These are phyloP conservation scores for Penicillium paxilli DNA, from an alignment of 495 filamentous ascomycete genomes.

Conservation along the genomic window DNA sequence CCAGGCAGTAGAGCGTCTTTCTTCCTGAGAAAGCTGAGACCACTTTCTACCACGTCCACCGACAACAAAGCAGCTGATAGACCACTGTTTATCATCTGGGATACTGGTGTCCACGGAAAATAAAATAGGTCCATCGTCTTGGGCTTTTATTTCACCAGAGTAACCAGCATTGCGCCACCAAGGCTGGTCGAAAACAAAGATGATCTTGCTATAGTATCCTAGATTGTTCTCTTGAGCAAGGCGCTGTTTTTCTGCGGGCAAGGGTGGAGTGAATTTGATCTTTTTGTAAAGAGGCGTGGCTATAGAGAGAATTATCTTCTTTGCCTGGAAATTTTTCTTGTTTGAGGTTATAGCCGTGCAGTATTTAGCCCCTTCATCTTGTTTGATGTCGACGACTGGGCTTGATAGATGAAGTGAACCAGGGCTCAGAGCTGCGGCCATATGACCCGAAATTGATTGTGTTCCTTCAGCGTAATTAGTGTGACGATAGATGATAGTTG, in stretches of 20 bases:
- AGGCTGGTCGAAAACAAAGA: slow-evolving; percentile 34
- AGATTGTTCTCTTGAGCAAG: slow-evolving; percentile 15
- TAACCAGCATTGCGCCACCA: slow-evolving; percentile 38
- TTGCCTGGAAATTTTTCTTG: too few relatives aligned
- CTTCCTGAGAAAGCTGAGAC: slow-evolving; percentile 13
- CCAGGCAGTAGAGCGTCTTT: too few relatives aligned
- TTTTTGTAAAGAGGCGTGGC: slow-evolving; percentile 31
- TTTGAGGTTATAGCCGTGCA: too few relatives aligned
- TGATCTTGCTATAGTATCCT: slow-evolving; percentile 36
- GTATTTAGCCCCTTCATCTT: too few relatives aligned
- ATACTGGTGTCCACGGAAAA: slow-evolving; percentile 38
- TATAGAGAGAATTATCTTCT: slow-evolving; percentile 16
- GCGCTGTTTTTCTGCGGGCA: slow-evolving; percentile 19
- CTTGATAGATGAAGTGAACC: too few relatives aligned
- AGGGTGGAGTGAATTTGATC: slow-evolving; percentile 30
- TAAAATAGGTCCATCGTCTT: slow-evolving; percentile 23
- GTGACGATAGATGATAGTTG: too few relatives aligned
- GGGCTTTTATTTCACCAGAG: slow-evolving; percentile 27
- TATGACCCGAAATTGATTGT: too few relatives aligned
- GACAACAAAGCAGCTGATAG: slow-evolving; percentile 39
- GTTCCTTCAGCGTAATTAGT: too few relatives aligned
- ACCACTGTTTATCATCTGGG: slow-evolving; percentile 28
- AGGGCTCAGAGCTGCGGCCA: too few relatives aligned
- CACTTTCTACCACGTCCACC: slow-evolving; percentile 28
- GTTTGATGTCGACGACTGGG: too few relatives aligned